phyloP scores from a whole-genome alignment of 257 asterid genomes.

The Solanum neorickii region DNA sequence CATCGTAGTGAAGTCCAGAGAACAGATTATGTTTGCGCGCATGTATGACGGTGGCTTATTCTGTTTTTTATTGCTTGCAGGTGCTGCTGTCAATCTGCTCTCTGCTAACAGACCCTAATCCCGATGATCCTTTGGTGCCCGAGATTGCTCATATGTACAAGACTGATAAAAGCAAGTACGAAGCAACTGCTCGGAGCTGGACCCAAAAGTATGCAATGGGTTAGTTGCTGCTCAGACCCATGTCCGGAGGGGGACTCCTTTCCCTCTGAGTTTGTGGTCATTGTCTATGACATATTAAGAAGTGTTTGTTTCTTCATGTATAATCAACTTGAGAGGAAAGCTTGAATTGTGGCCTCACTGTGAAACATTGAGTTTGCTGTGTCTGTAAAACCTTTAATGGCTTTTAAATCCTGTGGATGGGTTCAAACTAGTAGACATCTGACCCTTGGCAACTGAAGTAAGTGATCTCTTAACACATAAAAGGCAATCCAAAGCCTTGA shows the following conservation, averaged over 20 bases:
- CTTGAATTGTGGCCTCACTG: background rate
- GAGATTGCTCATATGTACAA: constrained; percentile 38
- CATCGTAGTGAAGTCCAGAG: background rate
- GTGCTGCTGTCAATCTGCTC: constrained; percentile 36
- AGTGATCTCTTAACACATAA: background rate
- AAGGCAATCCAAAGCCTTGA: no score
- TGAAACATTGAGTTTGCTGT: background rate
- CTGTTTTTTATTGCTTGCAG: background rate
- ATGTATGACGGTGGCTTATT: background rate
- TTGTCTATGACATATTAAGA: background rate
- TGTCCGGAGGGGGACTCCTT: constrained; percentile 5
- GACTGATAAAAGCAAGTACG: constrained; percentile 27
- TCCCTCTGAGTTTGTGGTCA: background rate
- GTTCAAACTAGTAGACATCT: background rate
- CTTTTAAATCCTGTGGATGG: background rate
- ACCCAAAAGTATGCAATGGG: constrained; percentile 38
- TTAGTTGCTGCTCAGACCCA: background rate
- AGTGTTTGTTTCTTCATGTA: background rate
- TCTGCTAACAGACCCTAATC: constrained; percentile 32
- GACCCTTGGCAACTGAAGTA: background rate
- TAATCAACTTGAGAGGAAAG: background rate
- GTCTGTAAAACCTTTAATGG: background rate
- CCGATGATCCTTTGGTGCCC: constrained; percentile 36
- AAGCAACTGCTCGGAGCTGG: constrained; percentile 39
- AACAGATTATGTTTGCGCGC: background rate